Evolutionary conservation across 345 rosid species (phyloP), one percentile per base, ranked within the genome.

Genomic region (Gossypium longicalyx): DNA sequence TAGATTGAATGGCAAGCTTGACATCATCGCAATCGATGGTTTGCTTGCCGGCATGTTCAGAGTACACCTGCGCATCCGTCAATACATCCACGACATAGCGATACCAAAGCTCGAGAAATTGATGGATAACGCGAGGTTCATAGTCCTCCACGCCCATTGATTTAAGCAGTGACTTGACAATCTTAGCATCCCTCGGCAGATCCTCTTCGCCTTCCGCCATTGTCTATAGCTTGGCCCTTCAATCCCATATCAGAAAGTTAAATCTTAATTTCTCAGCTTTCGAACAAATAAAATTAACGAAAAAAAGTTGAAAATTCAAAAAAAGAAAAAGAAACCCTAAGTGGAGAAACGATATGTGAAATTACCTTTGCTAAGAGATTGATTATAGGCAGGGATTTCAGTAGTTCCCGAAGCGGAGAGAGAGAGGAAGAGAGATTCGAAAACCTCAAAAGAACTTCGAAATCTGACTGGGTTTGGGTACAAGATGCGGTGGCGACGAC

Each of bases 101-200:
- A 76, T 93, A 91, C 99, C 99, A 95, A 38, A 95, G 64, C 80
- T 95, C 99, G 1, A 93, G 85, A 77, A 95, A 89, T 82, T 93
- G 98, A 77, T 89, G 94, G 12, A 95, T 74, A 67, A 93, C 94
- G 3, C 89, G 94, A 76, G 99, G 98, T 73, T 94, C 97, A 67
- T 92, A 87, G 38, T 94, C 93, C 75, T 94, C 98, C 0, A 92
- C 93, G 20, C 98, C 97, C 98, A 92, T 94, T 2, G 95, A 94
- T 71, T 90, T 91, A 9, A 94, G 90, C 70, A 94, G 83, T 16
- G 94, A 83, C 47, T 86, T 89, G 20, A 94, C 96, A 65, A 88
- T 89, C 84, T 86, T 91, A 3, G 98, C 99, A 72, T 93, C 99
- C 75, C 97, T 93, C 4, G 98, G 98, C 82, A 90, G 1, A 56